Conservation (phyloP, 1,139 yeast genomes). For the Diutina siamensis region DNA sequence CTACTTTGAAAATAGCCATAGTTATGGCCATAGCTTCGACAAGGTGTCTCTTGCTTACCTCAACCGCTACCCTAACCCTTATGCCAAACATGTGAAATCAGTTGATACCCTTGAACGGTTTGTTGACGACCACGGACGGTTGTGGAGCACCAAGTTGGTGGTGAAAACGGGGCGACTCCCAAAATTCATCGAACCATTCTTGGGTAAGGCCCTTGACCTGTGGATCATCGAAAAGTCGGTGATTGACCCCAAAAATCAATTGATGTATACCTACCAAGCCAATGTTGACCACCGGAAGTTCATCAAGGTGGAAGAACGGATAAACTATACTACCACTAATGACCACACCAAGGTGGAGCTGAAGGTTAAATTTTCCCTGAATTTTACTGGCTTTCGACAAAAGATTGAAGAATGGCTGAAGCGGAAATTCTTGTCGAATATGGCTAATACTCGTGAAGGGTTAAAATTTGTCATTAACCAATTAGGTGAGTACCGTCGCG, state of each 20-base stretch:
- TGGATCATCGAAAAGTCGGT: conserved; percentile 79
- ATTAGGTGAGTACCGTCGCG: conserved; percentile 13
- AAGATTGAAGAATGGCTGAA: conserved; percentile 80
- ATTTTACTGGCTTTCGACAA: conserved; percentile 57
- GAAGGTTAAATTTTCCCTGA: conserved; percentile 62
- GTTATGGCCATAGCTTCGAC: conserved; percentile 52
- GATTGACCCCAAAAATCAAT: conserved; percentile 49
- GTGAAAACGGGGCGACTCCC: conserved; percentile 79
- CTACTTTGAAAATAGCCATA: conserved; percentile 25
- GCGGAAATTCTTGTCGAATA: conserved; percentile 54
- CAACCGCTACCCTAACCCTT: conserved; percentile 86
- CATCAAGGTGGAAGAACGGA: conserved; percentile 69
- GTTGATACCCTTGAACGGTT: conserved; percentile 61
- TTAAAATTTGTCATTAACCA: conserved; percentile 67
- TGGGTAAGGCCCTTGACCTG: conserved; percentile 62
- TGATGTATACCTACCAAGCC: conserved; percentile 62
- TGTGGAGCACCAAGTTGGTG: conserved; percentile 65
- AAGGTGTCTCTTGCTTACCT: conserved; percentile 73
- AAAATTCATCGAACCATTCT: conserved; percentile 62
- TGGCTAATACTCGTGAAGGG: conserved; percentile 59
- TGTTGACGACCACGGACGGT: conserved; percentile 51
- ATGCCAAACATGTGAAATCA: conserved; percentile 76
- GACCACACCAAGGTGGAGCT: conserved; percentile 29
- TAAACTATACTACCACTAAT: conserved; percentile 31
- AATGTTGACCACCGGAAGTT: conserved; percentile 80